These are phyloP conservation scores for Epichloe uncinata DNA, from an alignment of 2,329 filamentous ascomycete species.

Conservation along the genomic window DNA sequence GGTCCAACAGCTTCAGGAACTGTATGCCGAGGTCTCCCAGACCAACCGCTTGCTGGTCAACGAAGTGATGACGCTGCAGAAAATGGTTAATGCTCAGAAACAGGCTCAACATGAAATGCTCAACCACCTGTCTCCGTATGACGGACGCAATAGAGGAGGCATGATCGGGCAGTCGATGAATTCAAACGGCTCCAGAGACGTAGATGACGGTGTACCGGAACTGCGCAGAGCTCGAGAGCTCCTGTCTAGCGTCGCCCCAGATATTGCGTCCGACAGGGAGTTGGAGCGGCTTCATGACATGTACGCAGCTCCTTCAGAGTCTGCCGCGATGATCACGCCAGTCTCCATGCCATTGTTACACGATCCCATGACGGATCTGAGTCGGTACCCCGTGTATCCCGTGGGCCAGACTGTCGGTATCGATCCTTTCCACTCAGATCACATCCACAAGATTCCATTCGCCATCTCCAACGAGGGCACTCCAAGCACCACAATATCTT, in stretches of 20 bases:
- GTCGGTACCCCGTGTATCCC: conserved; percentile 66
- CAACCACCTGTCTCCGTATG: conserved; percentile 37
- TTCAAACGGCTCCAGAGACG: conserved; percentile 26
- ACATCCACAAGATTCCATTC: conserved; percentile 90
- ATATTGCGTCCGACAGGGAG: conserved; percentile 39
- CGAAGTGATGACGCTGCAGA: conserved; percentile 47
- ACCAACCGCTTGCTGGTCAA: conserved; percentile 49
- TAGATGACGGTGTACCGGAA: conserved; percentile 38
- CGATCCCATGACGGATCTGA: conserved; percentile 41
- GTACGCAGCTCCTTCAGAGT: conserved; percentile 41
- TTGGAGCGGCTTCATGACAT: conserved; percentile 42
- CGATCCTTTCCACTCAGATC: conserved; percentile 86
- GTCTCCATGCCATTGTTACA: conserved; percentile 34
- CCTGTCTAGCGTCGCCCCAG: conserved; percentile 37
- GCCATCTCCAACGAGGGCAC: conserved; percentile 48
- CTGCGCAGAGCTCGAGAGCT: conserved; percentile 44
- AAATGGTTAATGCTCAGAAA: conserved; percentile 44
- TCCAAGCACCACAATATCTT: conserved; percentile 20
- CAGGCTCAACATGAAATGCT: conserved; percentile 45
- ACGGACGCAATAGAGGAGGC: conserved; percentile 25
- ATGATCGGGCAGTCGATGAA: conserved; percentile 20
- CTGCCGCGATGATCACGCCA: conserved; percentile 29
- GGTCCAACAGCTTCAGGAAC: conserved; percentile 73
- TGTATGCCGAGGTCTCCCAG: conserved; percentile 63
- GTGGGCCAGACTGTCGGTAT: conserved; percentile 86